These are phyloP conservation scores for Malus hybrid DNA, from an alignment of 331 rosid genomes.

Conservation along the genomic window DNA sequence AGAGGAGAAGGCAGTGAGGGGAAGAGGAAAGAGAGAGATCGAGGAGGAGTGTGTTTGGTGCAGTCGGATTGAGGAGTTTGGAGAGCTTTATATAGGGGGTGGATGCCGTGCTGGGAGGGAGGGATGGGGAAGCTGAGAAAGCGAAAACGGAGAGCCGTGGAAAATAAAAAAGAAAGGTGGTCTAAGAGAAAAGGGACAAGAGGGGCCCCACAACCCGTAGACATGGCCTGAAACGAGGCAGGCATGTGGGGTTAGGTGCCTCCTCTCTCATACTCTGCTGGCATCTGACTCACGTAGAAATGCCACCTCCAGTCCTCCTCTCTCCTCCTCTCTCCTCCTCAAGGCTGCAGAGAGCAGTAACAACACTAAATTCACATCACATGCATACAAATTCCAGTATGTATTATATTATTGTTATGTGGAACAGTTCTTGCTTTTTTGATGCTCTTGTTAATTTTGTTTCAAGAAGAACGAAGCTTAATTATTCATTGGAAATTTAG, in stretches of 20 bases:
- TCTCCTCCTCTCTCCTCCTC: no score
- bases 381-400: no score
- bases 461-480: no score
- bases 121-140: neutral
- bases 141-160: neutral
- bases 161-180: slow-evolving; percentile 19
- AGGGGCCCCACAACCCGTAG: slow-evolving; percentile 55
- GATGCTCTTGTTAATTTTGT: no score
- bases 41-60: neutral
- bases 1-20: neutral
- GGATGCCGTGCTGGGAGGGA: neutral
- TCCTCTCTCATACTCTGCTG: slow-evolving; percentile 41
- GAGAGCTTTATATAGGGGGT: slow-evolving; percentile 6
- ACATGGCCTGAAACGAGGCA: slow-evolving; percentile 37
- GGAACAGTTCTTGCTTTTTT: no score
- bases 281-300: neutral
- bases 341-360: no score
- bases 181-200: slow-evolving; percentile 42
- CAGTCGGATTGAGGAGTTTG: neutral
- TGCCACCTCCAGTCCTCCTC: neutral
- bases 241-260: slow-evolving; percentile 52
- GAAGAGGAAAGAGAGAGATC: neutral
- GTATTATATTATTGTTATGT: no score
- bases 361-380: no score
- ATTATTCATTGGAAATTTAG: no score